phyloP scores from a whole-genome alignment of 1,139 yeast species.

The Suhomyces bribrorum region DNA sequence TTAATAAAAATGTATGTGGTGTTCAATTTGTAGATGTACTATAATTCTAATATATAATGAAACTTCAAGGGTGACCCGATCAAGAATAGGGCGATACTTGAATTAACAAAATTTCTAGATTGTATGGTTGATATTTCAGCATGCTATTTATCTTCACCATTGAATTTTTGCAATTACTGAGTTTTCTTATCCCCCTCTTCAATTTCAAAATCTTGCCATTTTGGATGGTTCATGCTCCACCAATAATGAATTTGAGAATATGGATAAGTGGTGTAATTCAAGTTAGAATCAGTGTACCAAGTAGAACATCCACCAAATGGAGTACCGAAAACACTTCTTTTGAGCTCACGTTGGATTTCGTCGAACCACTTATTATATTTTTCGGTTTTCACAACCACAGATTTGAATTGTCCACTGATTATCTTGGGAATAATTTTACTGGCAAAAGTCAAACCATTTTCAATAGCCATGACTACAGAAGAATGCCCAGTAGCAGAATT shows the following conservation, averaged over 20 bases:
- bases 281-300: slow-evolving; percentile 38
- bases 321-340: slow-evolving; percentile 39
- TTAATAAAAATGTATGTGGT: too few species aligned
- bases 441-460: slow-evolving; percentile 35
- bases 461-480: slow-evolving; percentile 45
- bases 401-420: slow-evolving; percentile 30
- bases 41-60: too few species aligned
- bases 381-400: slow-evolving; percentile 34
- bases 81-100: too few species aligned
- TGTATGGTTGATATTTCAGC: too few species aligned
- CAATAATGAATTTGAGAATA: slow-evolving; percentile 39
- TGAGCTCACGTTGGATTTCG: slow-evolving; percentile 30
- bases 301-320: slow-evolving; percentile 46
- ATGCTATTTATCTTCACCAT: too few species aligned
- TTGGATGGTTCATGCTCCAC: slow-evolving; percentile 31
- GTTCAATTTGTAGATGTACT: too few species aligned
- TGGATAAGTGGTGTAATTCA: slow-evolving; percentile 41
- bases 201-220: slow-evolving; percentile 29
- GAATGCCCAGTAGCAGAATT: slow-evolving; percentile 49
- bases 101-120: too few species aligned
- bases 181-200: slow-evolving; percentile 2
- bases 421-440: slow-evolving; percentile 28
- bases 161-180: neutral
- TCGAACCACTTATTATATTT: slow-evolving; percentile 41
- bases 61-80: too few species aligned